phyloP scores from a whole-genome alignment of 139 green algal species.

The Bryopsis sp. region DNA sequence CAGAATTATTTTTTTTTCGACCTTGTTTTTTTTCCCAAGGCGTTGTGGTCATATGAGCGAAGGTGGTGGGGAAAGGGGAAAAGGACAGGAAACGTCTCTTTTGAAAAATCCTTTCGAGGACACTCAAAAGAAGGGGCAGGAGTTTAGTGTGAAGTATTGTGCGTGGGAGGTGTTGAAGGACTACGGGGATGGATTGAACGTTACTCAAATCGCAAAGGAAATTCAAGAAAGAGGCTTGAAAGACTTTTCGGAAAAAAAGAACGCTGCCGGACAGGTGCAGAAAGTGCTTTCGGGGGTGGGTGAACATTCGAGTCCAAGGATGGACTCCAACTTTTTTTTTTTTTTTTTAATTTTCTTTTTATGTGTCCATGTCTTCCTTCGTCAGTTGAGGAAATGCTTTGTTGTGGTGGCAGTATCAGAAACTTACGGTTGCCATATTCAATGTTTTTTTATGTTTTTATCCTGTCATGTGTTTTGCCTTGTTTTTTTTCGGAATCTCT shows the following conservation, averaged over 20 bases:
- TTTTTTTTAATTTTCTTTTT: too few species aligned
- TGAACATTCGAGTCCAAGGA: too few species aligned
- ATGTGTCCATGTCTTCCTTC: too few species aligned
- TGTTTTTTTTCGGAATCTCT: too few species aligned
- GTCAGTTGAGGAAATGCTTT: too few species aligned
- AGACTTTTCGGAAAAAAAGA: constrained; percentile 20
- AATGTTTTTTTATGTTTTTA: not conserved
- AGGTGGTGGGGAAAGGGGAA: too few species aligned
- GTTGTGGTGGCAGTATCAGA: too few species aligned
- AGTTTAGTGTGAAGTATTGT: constrained; percentile 15
- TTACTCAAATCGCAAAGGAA: constrained; percentile 10
- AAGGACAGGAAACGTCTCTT: not conserved
- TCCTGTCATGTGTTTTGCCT: not conserved
- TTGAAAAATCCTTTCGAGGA: constrained; percentile 14
- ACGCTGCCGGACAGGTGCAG: not conserved
- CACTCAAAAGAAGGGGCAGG: not conserved
- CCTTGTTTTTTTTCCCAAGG: too few species aligned
- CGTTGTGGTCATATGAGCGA: too few species aligned
- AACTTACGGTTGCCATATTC: not conserved
- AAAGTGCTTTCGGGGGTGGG: too few species aligned
- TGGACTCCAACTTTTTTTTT: too few species aligned
- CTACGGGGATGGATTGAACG: constrained; percentile 11
- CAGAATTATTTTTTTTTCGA: too few species aligned
- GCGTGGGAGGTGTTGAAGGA: constrained; percentile 17
- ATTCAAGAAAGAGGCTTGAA: constrained; percentile 15